These are phyloP conservation scores for Ascochyta clinopodiicola DNA, from an alignment of 2,329 filamentous ascomycete genomes.

Conservation along the genomic window DNA sequence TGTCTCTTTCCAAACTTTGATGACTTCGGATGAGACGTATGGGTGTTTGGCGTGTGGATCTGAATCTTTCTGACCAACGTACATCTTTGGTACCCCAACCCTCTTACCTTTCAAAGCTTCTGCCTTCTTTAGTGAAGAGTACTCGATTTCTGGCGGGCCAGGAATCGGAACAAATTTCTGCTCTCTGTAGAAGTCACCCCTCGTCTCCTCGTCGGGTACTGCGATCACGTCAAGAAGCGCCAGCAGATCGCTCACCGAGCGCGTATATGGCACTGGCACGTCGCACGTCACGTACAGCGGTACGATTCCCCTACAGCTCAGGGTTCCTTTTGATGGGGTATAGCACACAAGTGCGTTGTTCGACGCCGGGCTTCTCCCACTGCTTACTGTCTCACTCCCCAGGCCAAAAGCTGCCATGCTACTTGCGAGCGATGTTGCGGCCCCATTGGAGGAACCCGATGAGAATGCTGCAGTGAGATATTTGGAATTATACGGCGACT, in stretches of 20 bases:
- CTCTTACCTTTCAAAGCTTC: slow-evolving; percentile 52
- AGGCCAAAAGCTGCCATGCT: slow-evolving; percentile 62
- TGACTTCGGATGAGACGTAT: slow-evolving; percentile 47
- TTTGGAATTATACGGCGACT: slow-evolving; percentile 62
- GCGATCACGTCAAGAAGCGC: slow-evolving; percentile 58
- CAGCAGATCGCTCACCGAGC: slow-evolving; percentile 59
- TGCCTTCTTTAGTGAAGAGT: slow-evolving; percentile 43
- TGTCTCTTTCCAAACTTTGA: slow-evolving; percentile 47
- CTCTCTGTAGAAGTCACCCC: slow-evolving; percentile 63
- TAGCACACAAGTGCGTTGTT: slow-evolving; percentile 65
- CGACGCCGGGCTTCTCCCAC: slow-evolving; percentile 62
- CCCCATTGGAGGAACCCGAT: slow-evolving; percentile 65
- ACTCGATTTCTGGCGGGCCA: slow-evolving; percentile 41
- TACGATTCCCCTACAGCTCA: slow-evolving; percentile 62
- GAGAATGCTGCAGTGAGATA: slow-evolving; percentile 63
- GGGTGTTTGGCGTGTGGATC: slow-evolving; percentile 44
- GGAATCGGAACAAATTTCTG: slow-evolving; percentile 57
- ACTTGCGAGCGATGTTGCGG: slow-evolving; percentile 58
- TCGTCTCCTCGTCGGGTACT: slow-evolving; percentile 49
- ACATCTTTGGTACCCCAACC: slow-evolving; percentile 60
- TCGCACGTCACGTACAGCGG: slow-evolving; percentile 65
- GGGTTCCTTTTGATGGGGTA: slow-evolving; percentile 60
- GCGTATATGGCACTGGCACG: slow-evolving; percentile 60
- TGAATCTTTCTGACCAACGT: slow-evolving; percentile 52
- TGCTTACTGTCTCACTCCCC: slow-evolving; percentile 63